These are phyloP conservation scores for Globisporangium irregulare DNA, from an alignment of 352 stramenopile species.

Conservation along the genomic window DNA sequence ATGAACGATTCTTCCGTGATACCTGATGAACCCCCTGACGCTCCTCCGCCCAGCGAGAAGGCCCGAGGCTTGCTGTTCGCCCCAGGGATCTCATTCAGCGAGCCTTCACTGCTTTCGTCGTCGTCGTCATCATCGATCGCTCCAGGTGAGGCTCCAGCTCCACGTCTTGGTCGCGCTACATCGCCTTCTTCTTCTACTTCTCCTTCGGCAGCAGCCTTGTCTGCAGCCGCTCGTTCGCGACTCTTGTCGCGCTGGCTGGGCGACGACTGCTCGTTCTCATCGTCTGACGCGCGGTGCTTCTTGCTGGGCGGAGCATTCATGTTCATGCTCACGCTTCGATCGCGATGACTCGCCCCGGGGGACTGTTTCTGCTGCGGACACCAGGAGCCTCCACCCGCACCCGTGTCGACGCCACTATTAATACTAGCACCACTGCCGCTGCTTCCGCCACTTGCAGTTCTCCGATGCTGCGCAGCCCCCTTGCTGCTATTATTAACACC, in stretches of 20 bases:
- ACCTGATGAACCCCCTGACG: conserved; percentile 27
- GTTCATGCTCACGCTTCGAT: conserved; percentile 75
- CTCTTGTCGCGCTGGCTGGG: conserved; percentile 15
- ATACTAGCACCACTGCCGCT: neutral
- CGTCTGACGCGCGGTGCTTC: conserved; percentile 77
- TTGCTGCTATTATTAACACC: conserved; percentile 16
- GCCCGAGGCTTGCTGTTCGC: neutral
- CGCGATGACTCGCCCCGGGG: conserved; percentile 27
- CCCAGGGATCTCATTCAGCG: conserved; percentile 1
- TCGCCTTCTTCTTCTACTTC: neutral
- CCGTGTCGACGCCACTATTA: conserved; percentile 5
- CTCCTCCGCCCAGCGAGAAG: conserved; percentile 2
- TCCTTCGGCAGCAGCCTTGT: neutral
- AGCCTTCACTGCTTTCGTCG: conserved; percentile 5
- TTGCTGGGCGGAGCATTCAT: conserved; percentile 62
- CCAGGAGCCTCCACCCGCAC: neutral
- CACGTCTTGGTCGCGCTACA: conserved; percentile 9
- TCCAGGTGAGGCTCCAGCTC: neutral
- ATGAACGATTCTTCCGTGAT: conserved; percentile 80
- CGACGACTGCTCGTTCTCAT: conserved; percentile 50
- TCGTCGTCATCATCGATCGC: conserved; percentile 13
- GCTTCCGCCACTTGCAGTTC: neutral
- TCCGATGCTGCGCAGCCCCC: conserved; percentile 2
- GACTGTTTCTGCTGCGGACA: conserved; percentile 8
- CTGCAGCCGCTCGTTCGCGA: neutral